These are phyloP conservation scores for Lipomyces orientalis DNA, from an alignment of 805 yeast genomes.

Conservation along the genomic window DNA sequence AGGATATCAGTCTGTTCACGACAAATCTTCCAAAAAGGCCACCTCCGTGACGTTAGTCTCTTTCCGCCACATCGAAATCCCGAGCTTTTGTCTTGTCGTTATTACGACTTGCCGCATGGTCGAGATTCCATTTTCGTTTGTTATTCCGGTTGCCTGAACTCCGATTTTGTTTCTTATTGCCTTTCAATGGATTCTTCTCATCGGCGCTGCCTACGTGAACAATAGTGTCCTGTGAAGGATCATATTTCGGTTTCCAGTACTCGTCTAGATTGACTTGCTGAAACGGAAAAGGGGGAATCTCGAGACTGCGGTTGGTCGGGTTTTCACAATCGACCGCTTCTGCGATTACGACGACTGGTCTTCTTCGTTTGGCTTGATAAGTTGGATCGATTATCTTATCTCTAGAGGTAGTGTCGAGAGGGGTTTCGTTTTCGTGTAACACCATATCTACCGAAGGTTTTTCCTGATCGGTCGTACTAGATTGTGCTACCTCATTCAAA, in stretches of 20 bases:
- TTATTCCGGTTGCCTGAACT: background rate
- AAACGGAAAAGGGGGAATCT: conserved; percentile 34
- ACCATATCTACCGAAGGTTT: background rate
- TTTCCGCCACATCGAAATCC: no score
- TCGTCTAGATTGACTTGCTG: conserved; percentile 25
- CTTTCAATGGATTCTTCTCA: background rate
- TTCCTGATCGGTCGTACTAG: background rate
- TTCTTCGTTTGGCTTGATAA: background rate
- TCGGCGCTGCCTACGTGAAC: background rate
- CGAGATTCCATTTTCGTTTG: background rate
- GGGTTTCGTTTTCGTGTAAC: background rate
- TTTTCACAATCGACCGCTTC: conserved; percentile 30
- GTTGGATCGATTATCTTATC: background rate
- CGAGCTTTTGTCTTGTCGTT: background rate
- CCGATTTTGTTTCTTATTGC: background rate
- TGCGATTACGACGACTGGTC: conserved; percentile 14
- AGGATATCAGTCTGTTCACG: no score
- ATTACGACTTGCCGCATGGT: background rate
- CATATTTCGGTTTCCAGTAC: conserved; percentile 12
- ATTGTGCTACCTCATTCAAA: background rate
- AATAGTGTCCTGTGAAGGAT: background rate
- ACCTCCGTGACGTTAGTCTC: no score
- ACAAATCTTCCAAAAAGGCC: no score
- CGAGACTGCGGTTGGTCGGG: conserved; percentile 6
- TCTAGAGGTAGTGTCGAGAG: background rate